phyloP scores from a whole-genome alignment of 2,329 filamentous ascomycete species.

The Amphichorda felina region DNA sequence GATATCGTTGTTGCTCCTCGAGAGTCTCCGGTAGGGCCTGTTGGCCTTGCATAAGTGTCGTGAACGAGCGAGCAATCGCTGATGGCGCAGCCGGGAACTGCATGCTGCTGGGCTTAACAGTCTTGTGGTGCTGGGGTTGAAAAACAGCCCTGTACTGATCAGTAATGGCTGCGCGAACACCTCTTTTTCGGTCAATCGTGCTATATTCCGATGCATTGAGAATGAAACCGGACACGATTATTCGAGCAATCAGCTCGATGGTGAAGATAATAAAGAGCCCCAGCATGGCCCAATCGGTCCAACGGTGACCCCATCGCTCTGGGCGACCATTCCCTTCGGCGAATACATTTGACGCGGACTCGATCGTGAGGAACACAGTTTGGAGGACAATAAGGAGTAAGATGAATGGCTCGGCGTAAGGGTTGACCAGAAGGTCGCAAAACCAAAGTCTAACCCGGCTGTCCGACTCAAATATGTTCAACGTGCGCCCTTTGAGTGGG shows the following conservation, averaged over 20 bases:
- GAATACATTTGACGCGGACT: conserved; percentile 64
- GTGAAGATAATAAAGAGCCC: conserved; percentile 84
- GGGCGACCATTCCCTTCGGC: conserved; percentile 47
- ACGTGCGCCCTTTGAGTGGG: conserved; percentile 72
- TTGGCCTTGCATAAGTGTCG: conserved; percentile 61
- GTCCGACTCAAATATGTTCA: conserved; percentile 74
- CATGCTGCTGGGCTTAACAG: conserved; percentile 38
- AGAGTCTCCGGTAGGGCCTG: conserved; percentile 45
- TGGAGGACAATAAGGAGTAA: conserved; percentile 81
- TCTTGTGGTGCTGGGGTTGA: conserved; percentile 58
- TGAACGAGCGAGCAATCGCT: conserved; percentile 67
- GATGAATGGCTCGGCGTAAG: conserved; percentile 76
- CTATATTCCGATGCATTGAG: conserved; percentile 88
- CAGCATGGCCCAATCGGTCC: conserved; percentile 72
- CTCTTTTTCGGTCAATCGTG: conserved; percentile 69
- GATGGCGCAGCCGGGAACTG: conserved; percentile 38
- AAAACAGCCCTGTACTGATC: conserved; percentile 73
- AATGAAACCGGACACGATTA: conserved; percentile 87
- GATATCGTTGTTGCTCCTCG: conserved; percentile 69
- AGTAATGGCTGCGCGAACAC: conserved; percentile 60
- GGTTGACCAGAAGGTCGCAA: conserved; percentile 77
- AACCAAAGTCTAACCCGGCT: conserved; percentile 63
- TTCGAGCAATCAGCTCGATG: conserved; percentile 67
- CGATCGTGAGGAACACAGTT: conserved; percentile 75
- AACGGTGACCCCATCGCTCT: conserved; percentile 51